Evolutionary conservation across 495 filamentous ascomycete species (phyloP).

Genomic region (Lasiosphaeria hispida): DNA sequence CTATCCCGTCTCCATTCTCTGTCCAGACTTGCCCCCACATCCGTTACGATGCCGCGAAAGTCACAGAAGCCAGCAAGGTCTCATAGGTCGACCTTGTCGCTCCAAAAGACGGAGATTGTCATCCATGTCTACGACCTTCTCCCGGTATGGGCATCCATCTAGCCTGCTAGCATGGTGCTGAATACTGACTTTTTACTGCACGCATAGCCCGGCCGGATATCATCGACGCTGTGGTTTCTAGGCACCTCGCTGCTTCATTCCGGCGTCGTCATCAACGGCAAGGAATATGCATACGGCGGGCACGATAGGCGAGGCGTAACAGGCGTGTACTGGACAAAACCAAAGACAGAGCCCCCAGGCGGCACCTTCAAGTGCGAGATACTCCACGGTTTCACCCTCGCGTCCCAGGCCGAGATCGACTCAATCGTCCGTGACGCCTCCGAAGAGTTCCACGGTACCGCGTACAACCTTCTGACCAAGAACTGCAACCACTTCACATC

Average conservation of each 20-base stretch:
- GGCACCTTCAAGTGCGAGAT: constrained; percentile 68
- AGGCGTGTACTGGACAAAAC: constrained; percentile 77
- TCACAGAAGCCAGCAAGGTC: constrained; percentile 43
- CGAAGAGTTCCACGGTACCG: constrained; percentile 63
- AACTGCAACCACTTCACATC: constrained; percentile 85
- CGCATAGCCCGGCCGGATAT: constrained; percentile 61
- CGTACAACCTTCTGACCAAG: constrained; percentile 71
- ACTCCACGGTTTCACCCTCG: constrained; percentile 69
- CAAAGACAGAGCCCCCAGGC: constrained; percentile 64
- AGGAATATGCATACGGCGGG: constrained; percentile 81
- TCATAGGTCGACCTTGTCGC: constrained; percentile 56
- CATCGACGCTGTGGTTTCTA: constrained; percentile 66
- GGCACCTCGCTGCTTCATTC: constrained; percentile 73
- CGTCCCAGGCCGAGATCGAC: constrained; percentile 61
- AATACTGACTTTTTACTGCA: background rate
- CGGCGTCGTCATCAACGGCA: constrained; percentile 70
- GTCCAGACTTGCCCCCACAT: background rate
- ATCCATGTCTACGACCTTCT: constrained; percentile 81
- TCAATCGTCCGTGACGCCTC: constrained; percentile 61
- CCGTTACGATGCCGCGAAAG: constrained; percentile 38
- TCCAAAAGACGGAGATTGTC: constrained; percentile 67
- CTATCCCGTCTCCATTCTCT: background rate
- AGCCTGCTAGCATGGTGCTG: background rate
- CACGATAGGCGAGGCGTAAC: constrained; percentile 64
- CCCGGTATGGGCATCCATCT: constrained; percentile 48